A percentile compares a stretch with the other conserved stretches of the same genome.
phyloP scores from a whole-genome alignment of 805 yeast genomes.

The Ogataea glucozyma region DNA sequence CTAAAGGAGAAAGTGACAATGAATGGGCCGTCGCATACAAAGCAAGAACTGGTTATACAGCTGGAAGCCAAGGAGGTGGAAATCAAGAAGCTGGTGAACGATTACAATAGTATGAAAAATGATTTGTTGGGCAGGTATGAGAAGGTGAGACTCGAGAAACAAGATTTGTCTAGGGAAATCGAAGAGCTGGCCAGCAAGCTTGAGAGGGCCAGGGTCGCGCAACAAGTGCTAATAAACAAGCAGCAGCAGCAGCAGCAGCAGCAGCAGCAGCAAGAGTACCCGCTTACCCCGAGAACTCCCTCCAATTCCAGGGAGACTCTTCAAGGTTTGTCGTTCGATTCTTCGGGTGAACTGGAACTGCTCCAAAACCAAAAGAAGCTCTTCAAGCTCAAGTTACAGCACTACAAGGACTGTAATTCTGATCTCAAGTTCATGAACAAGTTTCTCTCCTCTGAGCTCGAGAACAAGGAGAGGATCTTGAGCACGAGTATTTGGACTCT shows the following conservation, averaged over 20 bases:
- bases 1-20: conserved; percentile 14
- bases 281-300: conserved; percentile 31
- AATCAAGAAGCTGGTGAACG: conserved; percentile 25
- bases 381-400: conserved; percentile 49
- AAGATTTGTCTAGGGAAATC: conserved; percentile 31
- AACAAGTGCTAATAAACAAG: conserved; percentile 17
- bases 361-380: conserved; percentile 45
- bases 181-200: conserved; percentile 25
- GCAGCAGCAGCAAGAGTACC: conserved; percentile 17
- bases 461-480: conserved; percentile 27
- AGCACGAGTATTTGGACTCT: conserved; percentile 29
- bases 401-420: conserved; percentile 37
- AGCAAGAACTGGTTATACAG: conserved; percentile 9
- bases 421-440: conserved; percentile 39
- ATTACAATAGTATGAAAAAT: conserved; percentile 35
- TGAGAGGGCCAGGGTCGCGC: conserved; percentile 23
- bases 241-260: conserved; percentile 9
- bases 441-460: conserved; percentile 34
- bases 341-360: conserved; percentile 20
- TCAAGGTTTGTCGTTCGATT: background rate
- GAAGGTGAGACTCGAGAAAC: conserved; percentile 28
- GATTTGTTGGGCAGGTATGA: conserved; percentile 33
- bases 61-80: conserved; percentile 22
- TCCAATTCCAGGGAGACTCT: conserved; percentile 8
- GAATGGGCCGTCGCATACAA: conserved; percentile 1